Percentiles rank a stretch among this genome's conserved stretches.
These are phyloP conservation scores for Earliella scabrosa DNA, from an alignment of 1,284 basidiomycete species.

Conservation along the genomic window DNA sequence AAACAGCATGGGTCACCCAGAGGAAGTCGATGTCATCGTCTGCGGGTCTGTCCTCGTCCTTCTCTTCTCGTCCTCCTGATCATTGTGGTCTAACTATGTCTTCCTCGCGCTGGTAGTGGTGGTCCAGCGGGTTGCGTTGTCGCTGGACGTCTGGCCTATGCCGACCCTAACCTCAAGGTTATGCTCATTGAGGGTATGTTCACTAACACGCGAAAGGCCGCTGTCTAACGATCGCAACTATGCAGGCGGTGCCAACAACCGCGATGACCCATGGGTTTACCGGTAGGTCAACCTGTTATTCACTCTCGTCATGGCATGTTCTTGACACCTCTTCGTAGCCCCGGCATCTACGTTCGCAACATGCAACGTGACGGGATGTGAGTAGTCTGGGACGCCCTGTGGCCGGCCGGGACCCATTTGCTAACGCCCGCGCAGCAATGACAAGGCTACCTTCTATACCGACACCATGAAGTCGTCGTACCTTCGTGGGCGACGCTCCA, in stretches of 20 bases:
- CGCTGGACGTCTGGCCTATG: constrained; percentile 70
- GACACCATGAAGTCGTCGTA: constrained; percentile 62
- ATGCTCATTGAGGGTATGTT: constrained; percentile 72
- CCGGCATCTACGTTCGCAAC: constrained; percentile 70
- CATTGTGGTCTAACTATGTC: constrained; percentile 6
- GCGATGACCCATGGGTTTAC: constrained; percentile 78
- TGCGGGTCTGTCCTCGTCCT: constrained; percentile 40
- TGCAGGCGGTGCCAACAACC: constrained; percentile 70
- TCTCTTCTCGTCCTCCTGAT: constrained; percentile 3
- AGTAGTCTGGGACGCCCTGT: constrained; percentile 30
- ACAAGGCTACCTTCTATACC: constrained; percentile 73
- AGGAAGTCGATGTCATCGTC: constrained; percentile 78
- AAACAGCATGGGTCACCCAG: constrained; percentile 53
- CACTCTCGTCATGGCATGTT: background rate
- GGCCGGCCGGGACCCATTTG: no score
- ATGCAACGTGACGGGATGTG: constrained; percentile 73
- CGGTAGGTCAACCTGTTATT: constrained; percentile 34
- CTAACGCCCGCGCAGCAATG: constrained; percentile 48
- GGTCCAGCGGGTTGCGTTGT: constrained; percentile 72
- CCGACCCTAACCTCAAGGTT: constrained; percentile 73
- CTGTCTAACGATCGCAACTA: background rate
- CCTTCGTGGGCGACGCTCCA: constrained; percentile 64
- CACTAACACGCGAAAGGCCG: no score
- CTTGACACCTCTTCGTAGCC: constrained; percentile 38
- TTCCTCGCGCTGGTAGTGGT: constrained; percentile 52